A percentile compares a stretch with the other conserved stretches of the same genome.
Evolutionary conservation across 257 asterid genomes (phyloP).

Genomic region (Nicotiana paniculata): DNA sequence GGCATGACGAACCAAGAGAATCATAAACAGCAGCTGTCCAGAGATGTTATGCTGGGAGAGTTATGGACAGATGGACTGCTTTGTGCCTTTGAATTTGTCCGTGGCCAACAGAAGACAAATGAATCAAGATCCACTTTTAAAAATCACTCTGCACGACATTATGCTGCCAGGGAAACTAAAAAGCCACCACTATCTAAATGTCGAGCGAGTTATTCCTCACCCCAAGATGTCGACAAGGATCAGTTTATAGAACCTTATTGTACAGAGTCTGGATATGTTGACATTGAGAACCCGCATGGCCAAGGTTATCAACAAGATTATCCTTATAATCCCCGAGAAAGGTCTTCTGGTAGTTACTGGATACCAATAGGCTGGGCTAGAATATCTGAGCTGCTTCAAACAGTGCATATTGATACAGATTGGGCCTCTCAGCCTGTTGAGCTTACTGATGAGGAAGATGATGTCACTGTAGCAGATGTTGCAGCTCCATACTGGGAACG

Average conservation of each 20-base stretch:
- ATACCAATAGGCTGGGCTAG: constrained; percentile 95
- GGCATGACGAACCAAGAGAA: constrained; percentile 38
- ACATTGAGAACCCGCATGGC: constrained; percentile 20
- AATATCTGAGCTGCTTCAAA: constrained; percentile 63
- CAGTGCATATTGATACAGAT: constrained; percentile 60
- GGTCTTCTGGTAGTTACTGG: constrained; percentile 57
- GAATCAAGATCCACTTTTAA: constrained; percentile 33
- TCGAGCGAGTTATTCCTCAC: constrained; percentile 22
- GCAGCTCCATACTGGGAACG: constrained; percentile 96
- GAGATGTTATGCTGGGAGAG: constrained; percentile 51
- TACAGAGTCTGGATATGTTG: constrained; percentile 30
- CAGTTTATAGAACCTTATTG: constrained; percentile 31
- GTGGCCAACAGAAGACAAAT: constrained; percentile 31
- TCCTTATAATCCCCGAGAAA: constrained; percentile 20
- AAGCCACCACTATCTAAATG: constrained; percentile 14
- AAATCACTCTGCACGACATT: constrained; percentile 18
- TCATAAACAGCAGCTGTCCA: constrained; percentile 37
- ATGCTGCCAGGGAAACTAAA: constrained; percentile 21
- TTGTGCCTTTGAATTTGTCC: constrained; percentile 84
- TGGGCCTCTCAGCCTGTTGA: constrained; percentile 54
- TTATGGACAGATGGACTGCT: constrained; percentile 92
- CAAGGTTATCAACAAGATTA: constrained; percentile 24
- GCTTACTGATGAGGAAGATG: constrained; percentile 62
- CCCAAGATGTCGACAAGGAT: constrained; percentile 19
- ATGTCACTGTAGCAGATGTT: constrained; percentile 78